Conservation (phyloP, 768 basidiomycete species). For the Naganishia randhawae region DNA sequence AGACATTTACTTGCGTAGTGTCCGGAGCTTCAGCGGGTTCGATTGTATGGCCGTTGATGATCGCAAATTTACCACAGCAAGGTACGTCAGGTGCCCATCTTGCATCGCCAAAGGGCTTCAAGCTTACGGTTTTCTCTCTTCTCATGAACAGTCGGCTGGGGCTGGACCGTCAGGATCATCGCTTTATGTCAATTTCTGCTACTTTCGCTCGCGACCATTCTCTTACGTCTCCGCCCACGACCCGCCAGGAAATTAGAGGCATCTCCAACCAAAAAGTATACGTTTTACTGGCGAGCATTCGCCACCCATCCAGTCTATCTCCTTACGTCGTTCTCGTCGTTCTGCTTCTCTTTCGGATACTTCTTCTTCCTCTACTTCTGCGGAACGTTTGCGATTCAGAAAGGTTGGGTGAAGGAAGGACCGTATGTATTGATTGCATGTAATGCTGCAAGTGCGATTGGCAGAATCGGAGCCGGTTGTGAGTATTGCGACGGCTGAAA, state of each 20-base stretch:
- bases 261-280: conserved; percentile 13
- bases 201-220: conserved; percentile 15
- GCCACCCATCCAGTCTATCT: conserved; percentile 25
- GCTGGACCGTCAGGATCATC: conserved; percentile 26
- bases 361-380: conserved; percentile 24
- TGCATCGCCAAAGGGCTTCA: background rate
- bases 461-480: conserved; percentile 24
- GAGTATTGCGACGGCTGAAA: background rate
- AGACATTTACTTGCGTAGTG: background rate
- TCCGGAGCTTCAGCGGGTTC: conserved; percentile 26
- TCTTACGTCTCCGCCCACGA: conserved; percentile 21
- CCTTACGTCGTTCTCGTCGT: conserved; percentile 12
- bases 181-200: conserved; percentile 18
- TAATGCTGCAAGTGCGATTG: conserved; percentile 27
- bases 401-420: conserved; percentile 15
- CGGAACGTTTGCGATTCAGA: conserved; percentile 22
- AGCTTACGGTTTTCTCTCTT: background rate
- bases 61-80: conserved; percentile 25
- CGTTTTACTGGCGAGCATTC: conserved; percentile 22
- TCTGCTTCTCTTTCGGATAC: conserved; percentile 24
- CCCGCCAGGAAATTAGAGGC: background rate
- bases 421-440: conserved; percentile 26
- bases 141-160: conserved; percentile 20
- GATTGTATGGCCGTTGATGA: conserved; percentile 29
- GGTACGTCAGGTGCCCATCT: background rate